Base-by-base conservation (phyloP, 768 basidiomycete genomes). In the Galerina marginata region DNA sequence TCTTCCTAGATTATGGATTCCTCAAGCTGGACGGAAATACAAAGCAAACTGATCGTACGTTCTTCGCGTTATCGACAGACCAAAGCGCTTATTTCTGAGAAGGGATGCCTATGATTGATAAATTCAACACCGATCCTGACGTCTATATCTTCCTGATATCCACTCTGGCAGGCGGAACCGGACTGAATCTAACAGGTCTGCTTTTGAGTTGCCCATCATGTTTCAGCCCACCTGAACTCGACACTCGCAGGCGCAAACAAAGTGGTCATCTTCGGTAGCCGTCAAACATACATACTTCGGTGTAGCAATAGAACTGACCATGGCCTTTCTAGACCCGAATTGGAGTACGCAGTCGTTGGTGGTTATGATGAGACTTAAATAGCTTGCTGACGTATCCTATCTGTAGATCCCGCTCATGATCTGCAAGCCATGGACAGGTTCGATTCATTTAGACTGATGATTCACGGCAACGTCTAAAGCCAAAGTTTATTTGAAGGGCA, bases 131-230 rank as follows among this genome's bases (percentile, higher is more conserved):
- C 9, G 88, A 94, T 61, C 82, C 88, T 0, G 79, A 87, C 20
- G 73, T 92, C 44, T 95, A 88, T 69, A 75, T 95, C 43, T 94
- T 96, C 71, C 77, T 96, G 54, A 95, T 97, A 56, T 95, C 93
- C 5, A 97, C 94, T 0, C 78, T 93, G 54, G 94, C 95, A 2
- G 96, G 96, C 1, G 96, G 95, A 2, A 93, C 92, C 5, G 95
- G 95, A 2, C 76, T 97, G 46, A 97, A 96, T 69, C 74, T 97
- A 48, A 94, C 93, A 14, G 80, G 79, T 77, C 61, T 50, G 56
- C 55, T 29, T 58, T 29, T 9, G 14, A 38, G 14, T 11, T 44
- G 25, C 33, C 40, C 11, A 20, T 36, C 15, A 3, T 26, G 3
- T 40, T 11, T 37, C 15, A 33, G 2, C 4, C 6, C 9, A 9